phyloP scores from a whole-genome alignment of 169 alveolate genomes.

The Amoebophrya sp. region DNA sequence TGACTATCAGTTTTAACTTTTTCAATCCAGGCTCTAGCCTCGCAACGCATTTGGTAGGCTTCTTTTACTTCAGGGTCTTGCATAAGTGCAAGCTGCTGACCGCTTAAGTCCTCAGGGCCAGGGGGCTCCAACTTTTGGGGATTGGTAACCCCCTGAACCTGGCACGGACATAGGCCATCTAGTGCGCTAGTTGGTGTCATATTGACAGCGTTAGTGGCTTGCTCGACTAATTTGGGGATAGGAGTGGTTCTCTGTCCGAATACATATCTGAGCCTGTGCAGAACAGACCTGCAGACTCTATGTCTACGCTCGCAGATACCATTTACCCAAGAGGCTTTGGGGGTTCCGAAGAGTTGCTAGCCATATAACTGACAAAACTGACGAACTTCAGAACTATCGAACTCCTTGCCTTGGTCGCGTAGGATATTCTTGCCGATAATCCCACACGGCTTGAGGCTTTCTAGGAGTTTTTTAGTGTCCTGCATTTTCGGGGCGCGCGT shows the following conservation, averaged over 20 bases:
- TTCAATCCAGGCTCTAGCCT: background rate
- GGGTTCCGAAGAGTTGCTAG: background rate
- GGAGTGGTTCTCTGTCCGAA: background rate
- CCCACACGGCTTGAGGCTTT: background rate
- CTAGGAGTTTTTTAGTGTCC: background rate
- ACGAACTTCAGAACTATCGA: background rate
- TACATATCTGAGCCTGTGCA: background rate
- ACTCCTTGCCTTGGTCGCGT: background rate
- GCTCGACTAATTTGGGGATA: background rate
- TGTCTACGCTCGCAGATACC: background rate
- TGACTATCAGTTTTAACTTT: background rate
- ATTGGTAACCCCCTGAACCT: background rate
- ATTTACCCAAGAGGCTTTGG: background rate
- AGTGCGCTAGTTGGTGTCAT: background rate
- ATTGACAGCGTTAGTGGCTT: background rate
- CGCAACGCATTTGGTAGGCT: background rate
- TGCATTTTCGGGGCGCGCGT: background rate
- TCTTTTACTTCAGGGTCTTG: background rate
- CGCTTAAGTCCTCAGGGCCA: background rate
- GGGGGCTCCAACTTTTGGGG: background rate
- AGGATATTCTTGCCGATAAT: background rate
- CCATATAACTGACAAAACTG: background rate
- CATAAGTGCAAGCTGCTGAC: background rate
- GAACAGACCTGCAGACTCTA: background rate
- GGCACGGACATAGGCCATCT: background rate